Evolutionary conservation across 768 basidiomycete genomes (phyloP), one percentile per base, ranked within the genome.

Genomic region (Clitopilus passeckerianus): DNA sequence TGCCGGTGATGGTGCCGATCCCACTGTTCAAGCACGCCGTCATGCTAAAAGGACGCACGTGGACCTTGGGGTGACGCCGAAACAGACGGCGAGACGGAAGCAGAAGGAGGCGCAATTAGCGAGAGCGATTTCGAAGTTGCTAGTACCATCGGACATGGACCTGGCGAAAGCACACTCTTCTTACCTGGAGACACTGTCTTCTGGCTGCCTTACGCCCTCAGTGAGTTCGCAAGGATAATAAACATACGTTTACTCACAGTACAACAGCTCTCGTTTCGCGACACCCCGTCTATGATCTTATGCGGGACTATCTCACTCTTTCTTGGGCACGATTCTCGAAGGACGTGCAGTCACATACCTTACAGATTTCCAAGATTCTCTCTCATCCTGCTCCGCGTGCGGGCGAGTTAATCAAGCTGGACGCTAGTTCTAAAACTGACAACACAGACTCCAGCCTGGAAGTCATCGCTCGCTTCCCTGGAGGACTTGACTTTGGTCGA

Each of bases 281-380:
- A 22, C 91, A 92, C 71, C 95, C 95, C 0, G 91, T 97, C 63
- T 97, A 95, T 74, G 93, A 95, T 68, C 80, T 96, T 58, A 93
- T 98, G 90, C 84, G 91, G 57, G 95, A 98, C 74, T 95, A 92
- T 68, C 83, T 98, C 46, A 94, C 94, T n/a, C 86, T 97, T 50
- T 92, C 90, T 3, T 95, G 93, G 93, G 93, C 93, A 16, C 87
- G 91, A 54, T 94, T 93, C 75, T 91, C 91, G 57, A 95, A 95
- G 74, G 93, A 96, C 66, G 93, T 95, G 4, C 91, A 93, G 72
- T 90, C 90, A 0, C 95, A 97, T 68, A 93, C 93, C 8, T 79
- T 95, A 57, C 92, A 93, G 69, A 93, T 93, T 59, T 89, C 89
- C 55, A 92, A 92, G 72, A 91, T 93, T 65, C 83, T 93, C 44